Base-by-base conservation (phyloP, 2,329 filamentous ascomycete genomes). In the Aspergillus sp. region DNA sequence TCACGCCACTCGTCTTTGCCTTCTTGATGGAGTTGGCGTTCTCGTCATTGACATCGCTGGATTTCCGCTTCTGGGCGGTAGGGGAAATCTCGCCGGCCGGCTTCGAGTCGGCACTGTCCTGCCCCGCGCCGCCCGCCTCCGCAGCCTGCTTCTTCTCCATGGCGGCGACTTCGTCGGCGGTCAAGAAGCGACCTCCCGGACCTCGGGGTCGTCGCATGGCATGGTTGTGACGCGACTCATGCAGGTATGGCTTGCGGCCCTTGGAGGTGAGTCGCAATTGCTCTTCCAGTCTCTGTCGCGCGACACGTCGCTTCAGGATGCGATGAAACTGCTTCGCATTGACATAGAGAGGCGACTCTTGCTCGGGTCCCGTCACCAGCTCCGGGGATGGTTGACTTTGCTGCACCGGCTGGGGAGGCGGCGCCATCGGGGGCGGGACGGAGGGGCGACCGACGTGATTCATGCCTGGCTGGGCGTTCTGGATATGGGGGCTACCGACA, bases 321-420 rank as follows among this genome's bases (percentile, higher is more conserved):
- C 94, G 88, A 69, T 99, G 94, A 63, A 99, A 99, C 66, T 99
- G 94, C 72, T 99, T 99, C 4, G 94, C 94, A 65, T 99, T 99
- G 65, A 99, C 94, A 63, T 99, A 99, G 1, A 99, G 78, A 0
- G 94, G 94, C 0, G 93, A 93, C 68, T 99, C 94, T 70, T 97
- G 94, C 3, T 86, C 85, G 13, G 82, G 82, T 13, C 81, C 80
- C 7, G 87, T 78, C 1, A 88, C 82, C 63, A 94, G 84, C 68
- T 96, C 92, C 7, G 90, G 89, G 1, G 90, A 93, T 57, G 89
- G 84, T 56, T 83, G 82, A 73, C 87, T 86, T 57, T 82, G 79
- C 66, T 87, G 87, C 8, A 82, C 79, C 9, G 84, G 79, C 24
- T 85, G 84, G 16, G 76, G 72, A 13, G 75, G 72, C 32, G 74